These are phyloP conservation scores for Mortierella sp. DNA, from an alignment of 371 early-diverging fungal genomes.

Conservation along the genomic window DNA sequence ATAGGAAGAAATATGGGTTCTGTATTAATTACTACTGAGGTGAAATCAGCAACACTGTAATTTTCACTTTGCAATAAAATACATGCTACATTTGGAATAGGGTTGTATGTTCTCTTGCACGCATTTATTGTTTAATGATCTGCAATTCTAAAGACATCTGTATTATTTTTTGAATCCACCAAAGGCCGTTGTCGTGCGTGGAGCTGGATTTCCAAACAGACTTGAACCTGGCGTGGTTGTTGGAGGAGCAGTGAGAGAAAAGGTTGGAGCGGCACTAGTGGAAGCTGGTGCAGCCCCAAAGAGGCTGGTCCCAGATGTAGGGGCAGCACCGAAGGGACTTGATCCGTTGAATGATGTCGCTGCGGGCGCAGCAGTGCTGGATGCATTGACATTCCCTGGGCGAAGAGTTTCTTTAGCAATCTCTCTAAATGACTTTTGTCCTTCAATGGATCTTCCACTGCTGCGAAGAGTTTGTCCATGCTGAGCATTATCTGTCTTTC, in stretches of 20 bases:
- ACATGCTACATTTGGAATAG: too few relatives aligned
- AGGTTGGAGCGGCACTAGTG: background rate
- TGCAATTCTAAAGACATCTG: background rate
- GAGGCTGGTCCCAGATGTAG: background rate
- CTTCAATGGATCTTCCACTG: constrained; percentile 1
- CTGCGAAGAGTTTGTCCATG: constrained; percentile 15
- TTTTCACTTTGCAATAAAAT: too few relatives aligned
- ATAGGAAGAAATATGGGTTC: too few relatives aligned
- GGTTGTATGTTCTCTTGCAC: too few relatives aligned
- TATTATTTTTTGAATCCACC: background rate
- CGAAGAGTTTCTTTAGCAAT: constrained; percentile 42
- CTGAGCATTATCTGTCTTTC: constrained; percentile 12
- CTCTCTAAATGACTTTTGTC: constrained; percentile 40
- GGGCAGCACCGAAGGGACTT: background rate
- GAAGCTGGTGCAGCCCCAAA: background rate
- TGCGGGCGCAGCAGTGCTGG: background rate
- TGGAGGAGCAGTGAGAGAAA: background rate
- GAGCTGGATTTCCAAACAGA: background rate
- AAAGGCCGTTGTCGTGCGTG: background rate
- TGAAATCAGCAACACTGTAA: too few relatives aligned
- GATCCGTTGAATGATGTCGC: constrained; percentile 6
- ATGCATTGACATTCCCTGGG: constrained; percentile 6
- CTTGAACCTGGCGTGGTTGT: background rate
- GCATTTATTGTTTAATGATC: background rate
- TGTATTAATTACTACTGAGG: too few relatives aligned